These are phyloP conservation scores for Piromyces finnis DNA, from an alignment of 192 early-diverging fungal genomes.

Conservation along the genomic window DNA sequence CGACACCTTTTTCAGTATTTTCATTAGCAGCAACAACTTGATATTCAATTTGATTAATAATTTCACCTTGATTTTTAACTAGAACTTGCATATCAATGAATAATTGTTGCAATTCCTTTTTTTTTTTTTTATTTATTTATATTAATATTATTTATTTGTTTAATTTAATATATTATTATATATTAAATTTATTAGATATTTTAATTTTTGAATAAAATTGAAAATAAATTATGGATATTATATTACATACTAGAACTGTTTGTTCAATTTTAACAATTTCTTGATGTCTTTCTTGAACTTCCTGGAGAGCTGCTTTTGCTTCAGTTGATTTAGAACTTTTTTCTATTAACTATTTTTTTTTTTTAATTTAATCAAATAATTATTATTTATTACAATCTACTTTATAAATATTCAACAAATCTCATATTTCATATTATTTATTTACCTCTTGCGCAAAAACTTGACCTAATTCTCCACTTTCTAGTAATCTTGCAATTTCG, in stretches of 20 bases:
- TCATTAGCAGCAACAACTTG: conserved; percentile 37
- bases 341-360: conserved; percentile 40
- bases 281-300: conserved; percentile 68
- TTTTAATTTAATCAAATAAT: too few species aligned
- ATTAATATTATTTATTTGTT: not conserved
- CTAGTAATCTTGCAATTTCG: conserved; percentile 32
- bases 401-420: too few species aligned
- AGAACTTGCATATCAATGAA: conserved; percentile 79
- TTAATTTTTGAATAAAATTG: too few species aligned
- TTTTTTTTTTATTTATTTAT: too few species aligned
- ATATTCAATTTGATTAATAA: conserved; percentile 50
- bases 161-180: not conserved
- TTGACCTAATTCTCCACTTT: conserved; percentile 37
- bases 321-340: conserved; percentile 48
- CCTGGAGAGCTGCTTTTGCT: conserved; percentile 50
- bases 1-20: conserved; percentile 38
- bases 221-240: too few species aligned
- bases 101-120: conserved; percentile 64
- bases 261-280: conserved; percentile 79
- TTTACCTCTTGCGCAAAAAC: conserved; percentile 68
- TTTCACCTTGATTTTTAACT: conserved; percentile 53
- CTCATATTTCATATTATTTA: too few species aligned
- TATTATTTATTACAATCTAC: too few species aligned
- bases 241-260: conserved; percentile 53
- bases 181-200: too few species aligned